phyloP scores from a whole-genome alignment of 2,329 filamentous ascomycete species.

The Penicillium sp. region DNA sequence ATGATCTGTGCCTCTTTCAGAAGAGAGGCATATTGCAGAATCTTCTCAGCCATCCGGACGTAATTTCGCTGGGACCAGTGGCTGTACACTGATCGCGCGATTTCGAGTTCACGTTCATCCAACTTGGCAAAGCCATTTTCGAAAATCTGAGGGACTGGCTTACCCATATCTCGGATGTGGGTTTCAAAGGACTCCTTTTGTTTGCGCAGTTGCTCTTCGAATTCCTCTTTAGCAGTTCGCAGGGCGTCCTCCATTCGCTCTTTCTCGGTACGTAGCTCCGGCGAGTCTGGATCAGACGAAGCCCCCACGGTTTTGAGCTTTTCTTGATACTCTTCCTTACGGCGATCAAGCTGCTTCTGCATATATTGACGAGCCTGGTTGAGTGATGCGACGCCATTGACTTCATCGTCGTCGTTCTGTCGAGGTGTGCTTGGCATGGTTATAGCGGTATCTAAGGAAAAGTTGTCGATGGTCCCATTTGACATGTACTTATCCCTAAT shows the following conservation, averaged over 20 bases:
- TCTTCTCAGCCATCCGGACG: conserved; percentile 88
- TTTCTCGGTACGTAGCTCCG: conserved; percentile 81
- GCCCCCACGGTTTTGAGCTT: conserved; percentile 73
- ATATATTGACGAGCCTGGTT: conserved; percentile 75
- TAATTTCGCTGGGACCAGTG: conserved; percentile 84
- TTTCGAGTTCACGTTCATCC: conserved; percentile 67
- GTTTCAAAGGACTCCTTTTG: conserved; percentile 84
- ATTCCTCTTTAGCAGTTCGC: conserved; percentile 75
- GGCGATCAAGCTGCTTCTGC: conserved; percentile 76
- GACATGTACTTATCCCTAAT: conserved; percentile 93
- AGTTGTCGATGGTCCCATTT: conserved; percentile 90
- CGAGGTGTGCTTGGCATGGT: conserved; percentile 89
- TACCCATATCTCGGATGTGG: conserved; percentile 72
- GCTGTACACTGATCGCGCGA: conserved; percentile 63
- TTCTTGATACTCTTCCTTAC: conserved; percentile 78
- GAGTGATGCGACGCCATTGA: conserved; percentile 57
- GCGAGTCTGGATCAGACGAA: conserved; percentile 68
- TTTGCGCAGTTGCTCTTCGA: conserved; percentile 77
- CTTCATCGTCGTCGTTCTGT: conserved; percentile 67
- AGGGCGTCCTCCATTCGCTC: conserved; percentile 79
- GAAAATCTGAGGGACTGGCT: conserved; percentile 53
- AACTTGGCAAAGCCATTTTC: conserved; percentile 51
- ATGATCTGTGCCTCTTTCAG: conserved; percentile 97
- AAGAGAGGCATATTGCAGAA: conserved; percentile 80
- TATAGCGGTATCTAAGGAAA: conserved; percentile 88